Conservation (phyloP, 108 stramenopile genomes). For the Cyclotella kingstonii region DNA sequence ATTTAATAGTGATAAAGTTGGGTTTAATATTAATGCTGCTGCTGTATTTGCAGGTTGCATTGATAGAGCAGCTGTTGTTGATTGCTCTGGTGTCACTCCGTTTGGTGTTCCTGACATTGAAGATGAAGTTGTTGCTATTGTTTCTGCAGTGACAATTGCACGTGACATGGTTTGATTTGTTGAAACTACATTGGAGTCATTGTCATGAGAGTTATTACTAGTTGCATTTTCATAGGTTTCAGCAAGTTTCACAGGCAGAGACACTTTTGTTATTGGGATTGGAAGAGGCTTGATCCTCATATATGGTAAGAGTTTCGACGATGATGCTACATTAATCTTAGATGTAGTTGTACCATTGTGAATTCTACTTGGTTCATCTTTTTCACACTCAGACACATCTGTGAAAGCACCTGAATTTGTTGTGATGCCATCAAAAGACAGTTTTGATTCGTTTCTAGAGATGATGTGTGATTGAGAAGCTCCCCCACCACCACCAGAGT, state of each 20-base stretch:
- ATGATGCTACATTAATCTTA: slow-evolving; percentile 2
- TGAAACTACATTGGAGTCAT: neutral
- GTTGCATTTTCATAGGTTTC: neutral
- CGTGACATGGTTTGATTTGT: neutral
- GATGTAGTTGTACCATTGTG: slow-evolving; percentile 12
- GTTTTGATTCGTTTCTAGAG: slow-evolving; percentile 1
- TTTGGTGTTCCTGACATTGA: neutral
- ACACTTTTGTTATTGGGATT: slow-evolving; percentile 20
- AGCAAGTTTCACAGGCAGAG: slow-evolving; percentile 1
- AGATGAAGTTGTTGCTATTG: slow-evolving; percentile 18
- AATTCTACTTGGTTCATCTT: neutral
- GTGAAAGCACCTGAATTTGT: neutral
- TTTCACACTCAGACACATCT: neutral
- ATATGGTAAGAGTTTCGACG: slow-evolving; percentile 16
- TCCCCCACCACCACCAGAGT: neutral
- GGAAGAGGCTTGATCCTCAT: slow-evolving; percentile 34
- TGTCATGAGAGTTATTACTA: too few relatives aligned
- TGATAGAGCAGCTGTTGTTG: slow-evolving; percentile 9
- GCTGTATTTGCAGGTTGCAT: neutral
- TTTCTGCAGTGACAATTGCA: slow-evolving; percentile 18
- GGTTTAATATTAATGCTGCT: too few relatives aligned
- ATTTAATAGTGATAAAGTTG: too few relatives aligned
- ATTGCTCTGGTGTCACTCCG: neutral
- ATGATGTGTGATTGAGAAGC: neutral
- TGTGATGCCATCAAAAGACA: slow-evolving; percentile 12